Conservation (phyloP, 1,284 basidiomycete species). For the Melampsora americana region DNA sequence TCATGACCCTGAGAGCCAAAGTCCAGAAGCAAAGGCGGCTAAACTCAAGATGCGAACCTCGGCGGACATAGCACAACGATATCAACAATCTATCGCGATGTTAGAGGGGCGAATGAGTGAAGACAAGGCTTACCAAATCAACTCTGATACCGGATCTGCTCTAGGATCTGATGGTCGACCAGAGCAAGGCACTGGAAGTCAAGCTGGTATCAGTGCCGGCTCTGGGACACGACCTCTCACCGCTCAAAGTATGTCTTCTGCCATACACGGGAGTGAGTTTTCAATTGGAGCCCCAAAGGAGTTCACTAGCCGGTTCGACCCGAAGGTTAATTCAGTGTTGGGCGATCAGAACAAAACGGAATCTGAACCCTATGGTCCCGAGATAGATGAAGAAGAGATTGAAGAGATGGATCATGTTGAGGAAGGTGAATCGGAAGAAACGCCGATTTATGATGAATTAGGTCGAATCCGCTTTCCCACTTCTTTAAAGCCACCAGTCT, state of each 20-base stretch:
- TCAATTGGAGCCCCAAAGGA: constrained; percentile 19
- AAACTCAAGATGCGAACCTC: constrained; percentile 33
- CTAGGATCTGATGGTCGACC: constrained; percentile 8
- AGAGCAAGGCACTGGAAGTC: background rate
- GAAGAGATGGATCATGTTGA: constrained; percentile 3
- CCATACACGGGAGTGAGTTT: constrained; percentile 11
- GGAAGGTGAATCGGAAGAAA: constrained; percentile 6
- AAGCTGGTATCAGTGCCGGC: background rate
- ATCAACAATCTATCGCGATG: constrained; percentile 31
- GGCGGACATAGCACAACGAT: constrained; percentile 37
- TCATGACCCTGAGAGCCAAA: background rate
- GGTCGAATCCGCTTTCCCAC: constrained; percentile 40
- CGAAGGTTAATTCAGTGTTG: constrained; percentile 35
- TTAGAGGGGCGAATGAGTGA: constrained; percentile 28
- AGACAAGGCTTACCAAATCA: constrained; percentile 17
- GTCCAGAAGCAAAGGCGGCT: background rate
- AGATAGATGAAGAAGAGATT: background rate
- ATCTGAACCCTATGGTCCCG: background rate
- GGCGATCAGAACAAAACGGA: constrained; percentile 3
- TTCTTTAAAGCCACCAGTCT: constrained; percentile 31
- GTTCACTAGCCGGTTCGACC: constrained; percentile 42
- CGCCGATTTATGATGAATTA: constrained; percentile 32
- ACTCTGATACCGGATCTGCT: too few species aligned
- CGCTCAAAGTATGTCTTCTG: too few species aligned
- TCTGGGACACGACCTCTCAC: background rate